phyloP scores from a whole-genome alignment of 2,329 filamentous ascomycete genomes.

The Claviceps sp. region DNA sequence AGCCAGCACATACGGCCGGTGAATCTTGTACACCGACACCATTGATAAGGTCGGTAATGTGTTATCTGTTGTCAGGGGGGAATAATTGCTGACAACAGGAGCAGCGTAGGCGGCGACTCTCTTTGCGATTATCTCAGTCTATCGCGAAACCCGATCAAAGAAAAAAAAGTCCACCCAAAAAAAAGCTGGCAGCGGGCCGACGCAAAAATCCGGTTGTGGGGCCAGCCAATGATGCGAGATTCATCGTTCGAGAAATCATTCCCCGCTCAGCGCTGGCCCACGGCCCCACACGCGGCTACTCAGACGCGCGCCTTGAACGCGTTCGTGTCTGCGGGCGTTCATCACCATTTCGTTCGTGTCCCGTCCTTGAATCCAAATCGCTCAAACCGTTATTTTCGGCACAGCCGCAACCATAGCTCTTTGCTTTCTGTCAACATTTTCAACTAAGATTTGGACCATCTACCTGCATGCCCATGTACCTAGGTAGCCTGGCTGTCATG shows the following conservation, averaged over 20 bases:
- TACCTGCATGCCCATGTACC: not conserved
- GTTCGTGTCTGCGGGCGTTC: no score
- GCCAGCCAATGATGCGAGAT: slow-evolving; percentile 3
- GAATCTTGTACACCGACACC: slow-evolving; percentile 47
- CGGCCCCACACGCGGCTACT: not conserved
- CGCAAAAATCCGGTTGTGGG: slow-evolving; percentile 23
- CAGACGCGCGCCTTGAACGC: slow-evolving; percentile 9
- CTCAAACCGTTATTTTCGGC: not conserved
- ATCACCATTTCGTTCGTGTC: not conserved
- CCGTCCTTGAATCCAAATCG: not conserved
- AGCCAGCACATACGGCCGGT: slow-evolving; percentile 51
- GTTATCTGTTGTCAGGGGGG: not conserved
- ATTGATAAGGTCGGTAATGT: slow-evolving; percentile 21
- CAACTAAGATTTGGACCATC: no score
- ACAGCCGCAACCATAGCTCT: not conserved
- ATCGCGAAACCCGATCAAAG: slow-evolving; percentile 10
- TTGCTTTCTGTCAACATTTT: not conserved
- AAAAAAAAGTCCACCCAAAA: slow-evolving; percentile 19
- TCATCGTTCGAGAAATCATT: not conserved
- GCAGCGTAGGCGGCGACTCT: not conserved
- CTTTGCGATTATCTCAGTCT: not conserved
- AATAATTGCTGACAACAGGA: not conserved
- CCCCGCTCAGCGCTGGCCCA: not conserved
- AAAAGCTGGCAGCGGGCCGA: slow-evolving; percentile 19
- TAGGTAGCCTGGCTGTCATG: not conserved